These are phyloP conservation scores for Erythrophleum ivorense DNA, from an alignment of 331 rosid species.

Conservation along the genomic window DNA sequence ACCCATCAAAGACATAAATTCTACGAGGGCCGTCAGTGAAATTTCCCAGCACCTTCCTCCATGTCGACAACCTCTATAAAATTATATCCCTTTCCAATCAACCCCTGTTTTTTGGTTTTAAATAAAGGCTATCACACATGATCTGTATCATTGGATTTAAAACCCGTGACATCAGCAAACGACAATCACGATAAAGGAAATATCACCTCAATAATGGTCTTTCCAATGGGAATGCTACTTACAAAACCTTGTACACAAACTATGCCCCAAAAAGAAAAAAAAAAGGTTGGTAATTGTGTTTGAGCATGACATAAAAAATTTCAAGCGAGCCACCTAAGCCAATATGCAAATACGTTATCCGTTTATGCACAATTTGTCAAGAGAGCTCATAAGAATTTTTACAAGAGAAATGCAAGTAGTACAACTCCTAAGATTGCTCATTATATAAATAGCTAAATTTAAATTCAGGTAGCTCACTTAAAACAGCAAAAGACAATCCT, in stretches of 20 bases:
- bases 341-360: no score
- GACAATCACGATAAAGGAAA: neutral
- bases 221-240: neutral
- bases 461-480: neutral
- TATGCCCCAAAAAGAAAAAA: no score
- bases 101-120: conserved; percentile 26
- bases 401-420: no score
- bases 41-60: conserved; percentile 54
- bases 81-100: conserved; percentile 4
- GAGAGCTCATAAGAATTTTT: no score
- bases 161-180: neutral
- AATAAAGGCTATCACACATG: neutral
- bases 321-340: no score
- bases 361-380: no score
- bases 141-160: neutral
- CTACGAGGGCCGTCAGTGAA: conserved; percentile 27
- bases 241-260: neutral
- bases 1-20: conserved; percentile 12
- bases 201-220: neutral
- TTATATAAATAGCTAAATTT: neutral
- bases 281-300: no score
- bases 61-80: neutral
- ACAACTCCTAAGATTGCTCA: no score
- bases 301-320: no score
- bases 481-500: neutral